Conservation (phyloP, 176 grass and related monocot species). For the Phoenix dactylifera region DNA sequence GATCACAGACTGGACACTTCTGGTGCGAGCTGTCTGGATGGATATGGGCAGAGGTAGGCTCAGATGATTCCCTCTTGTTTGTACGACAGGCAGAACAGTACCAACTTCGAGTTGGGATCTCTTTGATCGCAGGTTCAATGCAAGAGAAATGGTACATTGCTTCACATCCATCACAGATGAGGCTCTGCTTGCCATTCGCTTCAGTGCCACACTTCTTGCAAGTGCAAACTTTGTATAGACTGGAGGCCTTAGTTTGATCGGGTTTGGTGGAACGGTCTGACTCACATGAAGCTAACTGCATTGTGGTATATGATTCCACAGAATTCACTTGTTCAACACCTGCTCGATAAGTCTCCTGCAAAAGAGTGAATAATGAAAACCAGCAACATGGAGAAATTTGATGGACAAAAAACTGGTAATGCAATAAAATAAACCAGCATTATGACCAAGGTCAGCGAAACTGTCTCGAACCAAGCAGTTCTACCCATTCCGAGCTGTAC, state of each 20-base stretch:
- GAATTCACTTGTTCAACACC: conserved; percentile 25
- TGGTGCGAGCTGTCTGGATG: conserved; percentile 38
- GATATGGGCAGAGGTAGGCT: conserved; percentile 14
- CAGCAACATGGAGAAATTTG: not conserved
- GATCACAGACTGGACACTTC: conserved; percentile 54
- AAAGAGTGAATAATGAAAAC: conserved; percentile 16
- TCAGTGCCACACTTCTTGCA: conserved; percentile 61
- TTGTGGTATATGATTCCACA: conserved; percentile 43
- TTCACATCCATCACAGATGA: conserved; percentile 81
- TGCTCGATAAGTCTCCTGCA: conserved; percentile 47
- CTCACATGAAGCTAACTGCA: conserved; percentile 42
- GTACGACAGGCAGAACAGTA: conserved; percentile 50
- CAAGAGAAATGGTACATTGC: conserved; percentile 68
- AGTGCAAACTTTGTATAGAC: conserved; percentile 20
- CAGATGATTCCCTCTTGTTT: conserved; percentile 22
- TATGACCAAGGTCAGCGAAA: no score
- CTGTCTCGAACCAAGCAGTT: no score
- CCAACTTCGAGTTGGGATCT: conserved; percentile 49
- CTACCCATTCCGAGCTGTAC: no score
- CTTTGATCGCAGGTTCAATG: conserved; percentile 39
- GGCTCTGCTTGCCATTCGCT: conserved; percentile 37
- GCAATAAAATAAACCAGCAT: not conserved
- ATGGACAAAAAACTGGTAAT: not conserved
- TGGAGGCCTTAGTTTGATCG: conserved; percentile 27
- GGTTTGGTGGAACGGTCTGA: conserved; percentile 71